These are phyloP conservation scores for Komagataella populi DNA, from an alignment of 805 yeast genomes.

Conservation along the genomic window DNA sequence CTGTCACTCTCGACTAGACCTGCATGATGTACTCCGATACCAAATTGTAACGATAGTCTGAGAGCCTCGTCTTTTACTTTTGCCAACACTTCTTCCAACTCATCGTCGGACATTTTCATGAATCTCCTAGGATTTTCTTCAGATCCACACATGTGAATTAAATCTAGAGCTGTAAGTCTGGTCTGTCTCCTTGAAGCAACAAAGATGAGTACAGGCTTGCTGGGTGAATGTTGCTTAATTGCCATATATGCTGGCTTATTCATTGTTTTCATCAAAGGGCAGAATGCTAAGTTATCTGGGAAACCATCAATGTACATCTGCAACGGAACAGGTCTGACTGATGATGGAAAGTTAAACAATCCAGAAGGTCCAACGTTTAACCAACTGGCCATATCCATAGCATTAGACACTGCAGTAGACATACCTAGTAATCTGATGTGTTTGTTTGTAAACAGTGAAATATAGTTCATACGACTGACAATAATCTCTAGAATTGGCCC, in stretches of 20 bases:
- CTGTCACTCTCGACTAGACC: conserved; percentile 68
- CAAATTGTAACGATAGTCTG: conserved; percentile 58
- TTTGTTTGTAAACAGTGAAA: conserved; percentile 42
- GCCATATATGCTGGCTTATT: conserved; percentile 89
- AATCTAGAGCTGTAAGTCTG: conserved; percentile 63
- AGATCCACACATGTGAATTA: conserved; percentile 67
- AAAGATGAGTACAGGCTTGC: conserved; percentile 71
- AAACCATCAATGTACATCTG: conserved; percentile 83
- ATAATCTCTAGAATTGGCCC: conserved; percentile 83
- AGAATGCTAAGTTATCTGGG: conserved; percentile 68
- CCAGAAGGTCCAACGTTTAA: conserved; percentile 55
- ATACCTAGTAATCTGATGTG: conserved; percentile 60
- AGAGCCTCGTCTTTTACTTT: conserved; percentile 76
- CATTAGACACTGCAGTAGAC: conserved; percentile 81
- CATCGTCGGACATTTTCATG: conserved; percentile 49
- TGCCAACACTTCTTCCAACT: conserved; percentile 33
- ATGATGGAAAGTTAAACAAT: conserved; percentile 65
- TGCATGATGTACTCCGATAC: conserved; percentile 75
- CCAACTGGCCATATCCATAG: conserved; percentile 81
- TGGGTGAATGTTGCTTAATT: conserved; percentile 80
- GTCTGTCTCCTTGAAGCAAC: conserved; percentile 81
- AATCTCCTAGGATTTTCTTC: conserved; percentile 68
- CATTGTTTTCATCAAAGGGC: conserved; percentile 80
- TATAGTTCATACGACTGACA: conserved; percentile 76
- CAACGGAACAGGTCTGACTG: conserved; percentile 76